Conservation (phyloP, 768 basidiomycete genomes). For the Kwoniella sp. region DNA sequence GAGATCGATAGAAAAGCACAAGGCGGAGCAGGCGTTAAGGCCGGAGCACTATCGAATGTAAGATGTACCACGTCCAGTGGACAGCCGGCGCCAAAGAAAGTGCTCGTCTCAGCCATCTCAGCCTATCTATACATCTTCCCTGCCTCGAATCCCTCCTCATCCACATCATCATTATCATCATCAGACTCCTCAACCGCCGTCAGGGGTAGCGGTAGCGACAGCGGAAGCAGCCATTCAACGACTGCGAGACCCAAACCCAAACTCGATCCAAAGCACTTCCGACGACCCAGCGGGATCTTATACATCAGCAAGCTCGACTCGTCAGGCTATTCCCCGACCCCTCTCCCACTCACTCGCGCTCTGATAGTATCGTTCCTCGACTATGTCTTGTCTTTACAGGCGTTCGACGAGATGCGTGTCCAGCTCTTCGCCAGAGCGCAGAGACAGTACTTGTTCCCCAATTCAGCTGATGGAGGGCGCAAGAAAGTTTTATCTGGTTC, state of each 20-base stretch:
- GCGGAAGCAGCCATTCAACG: too few relatives aligned
- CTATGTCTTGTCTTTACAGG: conserved; percentile 63
- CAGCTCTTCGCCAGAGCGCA: conserved; percentile 91
- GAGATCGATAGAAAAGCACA: too few relatives aligned
- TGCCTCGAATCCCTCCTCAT: conserved; percentile 62
- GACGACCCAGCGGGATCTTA: conserved; percentile 59
- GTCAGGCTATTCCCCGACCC: conserved; percentile 68
- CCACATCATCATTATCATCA: conserved; percentile 61
- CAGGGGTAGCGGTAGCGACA: too few relatives aligned
- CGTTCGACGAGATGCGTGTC: conserved; percentile 65
- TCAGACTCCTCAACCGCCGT: not conserved
- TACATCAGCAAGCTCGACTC: conserved; percentile 95
- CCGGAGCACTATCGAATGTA: too few relatives aligned
- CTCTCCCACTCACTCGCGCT: conserved; percentile 60
- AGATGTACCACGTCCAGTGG: too few relatives aligned
- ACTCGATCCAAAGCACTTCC: conserved; percentile 62
- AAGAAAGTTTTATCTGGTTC: conserved; percentile 78
- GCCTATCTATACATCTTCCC: conserved; percentile 67
- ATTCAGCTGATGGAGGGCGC: conserved; percentile 68
- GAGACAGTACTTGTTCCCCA: conserved; percentile 89
- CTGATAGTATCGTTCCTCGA: conserved; percentile 71
- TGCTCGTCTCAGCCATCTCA: conserved; percentile 73
- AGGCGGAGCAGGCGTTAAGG: not conserved
- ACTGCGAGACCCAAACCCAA: too few relatives aligned
- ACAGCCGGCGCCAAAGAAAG: conserved; percentile 53